These are phyloP conservation scores for Myxozyma vanderwaltii DNA, from an alignment of 805 yeast species.

Conservation along the genomic window DNA sequence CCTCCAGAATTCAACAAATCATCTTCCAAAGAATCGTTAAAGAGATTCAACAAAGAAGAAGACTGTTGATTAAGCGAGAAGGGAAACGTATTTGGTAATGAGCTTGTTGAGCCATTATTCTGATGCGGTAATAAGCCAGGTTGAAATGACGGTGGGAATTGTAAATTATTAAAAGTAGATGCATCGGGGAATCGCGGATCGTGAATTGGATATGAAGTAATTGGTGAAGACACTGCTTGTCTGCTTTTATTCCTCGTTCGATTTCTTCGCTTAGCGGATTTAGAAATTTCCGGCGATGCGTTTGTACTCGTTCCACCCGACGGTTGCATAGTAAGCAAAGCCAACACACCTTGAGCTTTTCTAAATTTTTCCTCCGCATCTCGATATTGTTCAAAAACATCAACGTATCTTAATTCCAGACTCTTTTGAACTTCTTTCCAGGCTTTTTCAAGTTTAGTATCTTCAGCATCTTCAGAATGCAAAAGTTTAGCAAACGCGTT, in stretches of 20 bases:
- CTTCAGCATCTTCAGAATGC: slow-evolving; percentile 37
- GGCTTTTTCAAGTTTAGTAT: slow-evolving; percentile 38
- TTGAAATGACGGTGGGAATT: slow-evolving; percentile 9
- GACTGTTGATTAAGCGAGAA: slow-evolving; percentile 6
- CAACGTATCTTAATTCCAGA: slow-evolving; percentile 43
- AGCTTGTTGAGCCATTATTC: slow-evolving; percentile 11
- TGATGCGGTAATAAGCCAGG: not conserved
- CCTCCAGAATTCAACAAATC: slow-evolving; percentile 34
- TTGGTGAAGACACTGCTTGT: slow-evolving; percentile 30
- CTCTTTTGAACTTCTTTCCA: slow-evolving; percentile 44
- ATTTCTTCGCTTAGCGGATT: slow-evolving; percentile 24
- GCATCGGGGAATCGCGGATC: slow-evolving; percentile 36
- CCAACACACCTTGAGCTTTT: slow-evolving; percentile 28
- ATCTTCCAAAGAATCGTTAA: slow-evolving; percentile 14
- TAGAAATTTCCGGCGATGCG: slow-evolving; percentile 16
- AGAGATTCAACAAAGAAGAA: slow-evolving; percentile 10
- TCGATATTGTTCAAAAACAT: slow-evolving; percentile 41
- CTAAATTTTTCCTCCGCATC: slow-evolving; percentile 36
- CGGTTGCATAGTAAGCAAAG: slow-evolving; percentile 27
- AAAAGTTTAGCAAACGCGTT: slow-evolving; percentile 35
- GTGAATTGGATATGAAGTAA: slow-evolving; percentile 33
- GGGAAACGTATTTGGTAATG: slow-evolving; percentile 3
- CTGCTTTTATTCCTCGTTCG: slow-evolving; percentile 20
- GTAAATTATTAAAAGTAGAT: slow-evolving; percentile 32
- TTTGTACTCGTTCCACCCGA: not conserved